A percentile compares a stretch with the other conserved stretches of the same genome.
phyloP scores from a whole-genome alignment of 495 filamentous ascomycete species.

The Trichoderma reesei region DNA sequence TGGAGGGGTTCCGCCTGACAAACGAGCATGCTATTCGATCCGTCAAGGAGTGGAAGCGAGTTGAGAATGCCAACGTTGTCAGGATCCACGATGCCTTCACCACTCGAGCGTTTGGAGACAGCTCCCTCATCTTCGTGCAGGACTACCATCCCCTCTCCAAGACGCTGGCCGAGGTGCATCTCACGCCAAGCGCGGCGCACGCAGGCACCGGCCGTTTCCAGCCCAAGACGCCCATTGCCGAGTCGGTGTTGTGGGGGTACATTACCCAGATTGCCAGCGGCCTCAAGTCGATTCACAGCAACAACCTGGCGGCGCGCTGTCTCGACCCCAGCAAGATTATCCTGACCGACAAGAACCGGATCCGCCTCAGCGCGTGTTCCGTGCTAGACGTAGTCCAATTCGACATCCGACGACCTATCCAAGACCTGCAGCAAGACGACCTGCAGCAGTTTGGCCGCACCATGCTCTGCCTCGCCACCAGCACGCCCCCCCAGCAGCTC shows the following conservation, averaged over 20 bases:
- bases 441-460: constrained; percentile 77
- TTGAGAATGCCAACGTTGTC: constrained; percentile 74
- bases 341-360: constrained; percentile 68
- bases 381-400: constrained; percentile 80
- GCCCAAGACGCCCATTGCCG: constrained; percentile 47
- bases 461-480: constrained; percentile 66
- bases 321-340: constrained; percentile 80
- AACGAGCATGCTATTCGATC: constrained; percentile 80
- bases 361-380: constrained; percentile 81
- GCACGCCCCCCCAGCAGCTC: constrained; percentile 42
- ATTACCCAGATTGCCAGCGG: constrained; percentile 86
- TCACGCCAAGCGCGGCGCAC: constrained; percentile 47
- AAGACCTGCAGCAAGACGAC: constrained; percentile 79
- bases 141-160: constrained; percentile 88
- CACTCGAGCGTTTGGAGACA: constrained; percentile 84
- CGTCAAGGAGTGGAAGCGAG: constrained; percentile 76
- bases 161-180: constrained; percentile 77
- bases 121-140: constrained; percentile 86
- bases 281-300: constrained; percentile 73
- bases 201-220: constrained; percentile 28
- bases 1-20: constrained; percentile 72
- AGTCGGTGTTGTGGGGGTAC: constrained; percentile 82
- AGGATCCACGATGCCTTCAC: constrained; percentile 89
- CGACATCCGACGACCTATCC: constrained; percentile 52
- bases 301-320: constrained; percentile 70